Conservation (phyloP, 768 basidiomycete genomes). For the Naganishia vishniacii region DNA sequence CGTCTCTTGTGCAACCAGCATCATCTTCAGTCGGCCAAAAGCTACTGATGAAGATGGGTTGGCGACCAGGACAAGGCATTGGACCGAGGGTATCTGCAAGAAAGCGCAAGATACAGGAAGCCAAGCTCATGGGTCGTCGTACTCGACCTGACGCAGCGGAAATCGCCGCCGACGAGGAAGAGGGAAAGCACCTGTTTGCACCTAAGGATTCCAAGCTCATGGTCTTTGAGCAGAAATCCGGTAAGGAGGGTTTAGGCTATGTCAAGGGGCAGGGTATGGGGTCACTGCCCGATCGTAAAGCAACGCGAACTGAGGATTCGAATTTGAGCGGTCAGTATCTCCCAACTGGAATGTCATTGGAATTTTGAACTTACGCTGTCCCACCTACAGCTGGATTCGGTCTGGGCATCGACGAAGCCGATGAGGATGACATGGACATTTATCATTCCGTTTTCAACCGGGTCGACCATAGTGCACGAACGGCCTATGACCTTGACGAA, state of each 20-base stretch:
- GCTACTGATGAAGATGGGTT: conserved; percentile 91
- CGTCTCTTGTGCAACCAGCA: conserved; percentile 64
- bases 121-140: conserved; percentile 48
- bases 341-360: no score
- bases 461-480: conserved; percentile 50
- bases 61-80: conserved; percentile 86
- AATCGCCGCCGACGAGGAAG: conserved; percentile 61
- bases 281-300: neutral
- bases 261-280: conserved; percentile 45
- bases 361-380: conserved; percentile 5
- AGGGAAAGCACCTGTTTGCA: conserved; percentile 77
- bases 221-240: conserved; percentile 63
- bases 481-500: conserved; percentile 61
- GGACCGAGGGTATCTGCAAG: conserved; percentile 78
- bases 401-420: conserved; percentile 86
- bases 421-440: conserved; percentile 83
- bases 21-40: conserved; percentile 75
- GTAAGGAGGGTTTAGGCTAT: conserved; percentile 77
- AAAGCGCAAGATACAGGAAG: conserved; percentile 67
- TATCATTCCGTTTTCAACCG: conserved; percentile 56
- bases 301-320: neutral
- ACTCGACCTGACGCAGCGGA: conserved; percentile 44
- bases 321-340: neutral
- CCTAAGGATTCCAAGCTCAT: conserved; percentile 69
- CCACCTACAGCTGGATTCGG: conserved; percentile 68